Percentiles rank a stretch among this genome's conserved stretches.
Conservation (phyloP, 1,284 basidiomycete species). For the Melampsora larici-populina region DNA sequence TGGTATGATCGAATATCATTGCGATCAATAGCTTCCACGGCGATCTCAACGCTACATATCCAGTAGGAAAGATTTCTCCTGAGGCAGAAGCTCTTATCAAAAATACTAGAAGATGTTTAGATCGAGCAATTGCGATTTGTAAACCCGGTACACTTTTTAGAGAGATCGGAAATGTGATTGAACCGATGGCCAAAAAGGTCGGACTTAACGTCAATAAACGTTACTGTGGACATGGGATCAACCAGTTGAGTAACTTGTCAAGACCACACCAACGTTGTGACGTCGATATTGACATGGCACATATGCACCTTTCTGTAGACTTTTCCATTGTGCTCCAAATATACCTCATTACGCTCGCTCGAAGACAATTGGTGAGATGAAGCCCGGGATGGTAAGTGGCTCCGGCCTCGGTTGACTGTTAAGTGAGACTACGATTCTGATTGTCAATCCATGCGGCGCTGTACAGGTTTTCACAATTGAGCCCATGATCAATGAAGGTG, state of each 20-base stretch:
- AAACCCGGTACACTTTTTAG: slow-evolving; percentile 48
- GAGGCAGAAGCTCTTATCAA: slow-evolving; percentile 76
- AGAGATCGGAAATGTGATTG: slow-evolving; percentile 64
- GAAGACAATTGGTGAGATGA: slow-evolving; percentile 57
- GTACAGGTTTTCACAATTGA: slow-evolving; percentile 57
- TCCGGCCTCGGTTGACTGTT: not conserved
- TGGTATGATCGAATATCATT: not conserved
- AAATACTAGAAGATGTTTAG: slow-evolving; percentile 73
- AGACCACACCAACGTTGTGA: slow-evolving; percentile 57
- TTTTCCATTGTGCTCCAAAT: slow-evolving; percentile 56
- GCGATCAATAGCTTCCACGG: slow-evolving; percentile 66
- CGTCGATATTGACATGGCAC: slow-evolving; percentile 11
- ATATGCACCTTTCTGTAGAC: slow-evolving; percentile 56
- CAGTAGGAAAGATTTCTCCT: slow-evolving; percentile 79
- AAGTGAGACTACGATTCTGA: not conserved
- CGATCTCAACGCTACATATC: slow-evolving; percentile 80
- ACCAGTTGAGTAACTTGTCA: slow-evolving; percentile 74
- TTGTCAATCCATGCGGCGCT: slow-evolving; percentile 42
- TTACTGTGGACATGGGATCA: slow-evolving; percentile 88
- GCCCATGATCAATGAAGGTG: slow-evolving; percentile 80
- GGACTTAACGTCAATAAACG: slow-evolving; percentile 79
- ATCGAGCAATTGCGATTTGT: slow-evolving; percentile 67
- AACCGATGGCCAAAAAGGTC: slow-evolving; percentile 72
- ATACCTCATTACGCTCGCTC: slow-evolving; percentile 57
- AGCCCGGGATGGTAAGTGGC: slow-evolving; percentile 36